Base-by-base conservation (phyloP, 2,329 filamentous ascomycete genomes). In the Monosporascus sp. region DNA sequence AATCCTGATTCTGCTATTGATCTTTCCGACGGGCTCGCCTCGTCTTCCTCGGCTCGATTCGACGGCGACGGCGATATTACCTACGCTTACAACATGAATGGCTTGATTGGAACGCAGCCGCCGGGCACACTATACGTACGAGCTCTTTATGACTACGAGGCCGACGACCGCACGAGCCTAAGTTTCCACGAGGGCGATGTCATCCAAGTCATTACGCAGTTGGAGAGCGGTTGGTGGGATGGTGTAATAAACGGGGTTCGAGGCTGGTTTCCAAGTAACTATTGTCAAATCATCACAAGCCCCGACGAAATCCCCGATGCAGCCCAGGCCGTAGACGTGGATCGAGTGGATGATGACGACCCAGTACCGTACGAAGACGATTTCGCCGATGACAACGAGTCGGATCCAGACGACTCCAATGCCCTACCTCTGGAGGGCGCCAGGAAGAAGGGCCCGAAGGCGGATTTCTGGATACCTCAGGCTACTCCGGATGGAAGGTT, bases 221-320 rank as follows among this genome's bases (percentile, higher is more conserved):
- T 97, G 53, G 94, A 99, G 72, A 97, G 92, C 66, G 94, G 94
- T 53, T 99, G 94, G 94, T 99, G 94, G 94, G 94, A 99, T 75
- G 94, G 94, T 48, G 91, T 99, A 52, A 96, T 99, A 70, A 94
- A 97, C 66, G 91, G 92, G 55, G 89, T 96, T 62, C 87, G 94
- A 69, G 94, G 94, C 69, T 99, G 94, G 94, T 99, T 99, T 71
- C 94, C 94, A 38, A 97, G 93, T 79, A 99, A 99, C 72, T 99
- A 99, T 75, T 97, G 94, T 76, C 86, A 91, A 61, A 85, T 94
- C 59, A 88, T 97, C 64, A 83, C 85, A 55, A 86, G 85, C 63
- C 82, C 87, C 49, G 87, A 90, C 62, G 89, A 95, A 58, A 77
- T 87, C 31, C 80, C 82, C 43, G 85, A 90, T 51, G 75, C 80